Evolutionary conservation across 1,139 yeast species (phyloP).

Genomic region (Suhomyces terraborum): DNA sequence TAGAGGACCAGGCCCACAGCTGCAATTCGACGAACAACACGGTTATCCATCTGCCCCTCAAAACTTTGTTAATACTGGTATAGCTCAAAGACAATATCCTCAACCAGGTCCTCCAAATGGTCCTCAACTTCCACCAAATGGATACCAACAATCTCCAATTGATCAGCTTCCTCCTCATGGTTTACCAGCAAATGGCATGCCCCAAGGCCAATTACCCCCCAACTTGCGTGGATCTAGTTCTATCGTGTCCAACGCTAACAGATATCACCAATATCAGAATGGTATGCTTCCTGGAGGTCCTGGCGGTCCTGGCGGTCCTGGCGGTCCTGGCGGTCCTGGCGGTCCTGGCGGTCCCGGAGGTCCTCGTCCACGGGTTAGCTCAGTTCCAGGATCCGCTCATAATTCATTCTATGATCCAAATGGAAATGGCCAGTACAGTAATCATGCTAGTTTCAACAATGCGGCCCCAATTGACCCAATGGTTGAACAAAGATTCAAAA

Average conservation of each 20-base stretch:
- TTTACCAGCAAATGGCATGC: slow-evolving; percentile 38
- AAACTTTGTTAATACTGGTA: slow-evolving; percentile 5
- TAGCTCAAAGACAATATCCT: slow-evolving; percentile 4
- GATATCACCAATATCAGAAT: slow-evolving; percentile 20
- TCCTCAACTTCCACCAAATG: slow-evolving; percentile 7
- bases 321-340: slow-evolving; percentile 8
- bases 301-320: slow-evolving; percentile 4
- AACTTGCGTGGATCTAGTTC: slow-evolving; percentile 24
- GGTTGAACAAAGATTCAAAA: slow-evolving; percentile 29
- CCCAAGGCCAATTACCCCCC: slow-evolving; percentile 32
- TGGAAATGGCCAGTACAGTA: slow-evolving; percentile 1
- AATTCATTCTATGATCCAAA: slow-evolving; percentile 18
- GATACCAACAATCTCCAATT: slow-evolving; percentile 19
- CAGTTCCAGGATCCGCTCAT: slow-evolving; percentile 21
- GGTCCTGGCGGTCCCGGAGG: not conserved
- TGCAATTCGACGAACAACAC: slow-evolving; percentile 7
- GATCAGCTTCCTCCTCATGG: slow-evolving; percentile 43
- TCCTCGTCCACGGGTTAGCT: slow-evolving; percentile 18
- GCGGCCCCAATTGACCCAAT: slow-evolving; percentile 34
- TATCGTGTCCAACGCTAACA: slow-evolving; percentile 19
- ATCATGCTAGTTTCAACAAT: slow-evolving; percentile 20
- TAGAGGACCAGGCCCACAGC: slow-evolving; percentile 1
- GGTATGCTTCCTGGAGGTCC: slow-evolving; percentile 8
- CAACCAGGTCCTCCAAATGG: slow-evolving; percentile 6
- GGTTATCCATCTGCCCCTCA: slow-evolving; percentile 8